phyloP scores from a whole-genome alignment of 2,329 filamentous ascomycete genomes.

The Paecilomyces formosus region DNA sequence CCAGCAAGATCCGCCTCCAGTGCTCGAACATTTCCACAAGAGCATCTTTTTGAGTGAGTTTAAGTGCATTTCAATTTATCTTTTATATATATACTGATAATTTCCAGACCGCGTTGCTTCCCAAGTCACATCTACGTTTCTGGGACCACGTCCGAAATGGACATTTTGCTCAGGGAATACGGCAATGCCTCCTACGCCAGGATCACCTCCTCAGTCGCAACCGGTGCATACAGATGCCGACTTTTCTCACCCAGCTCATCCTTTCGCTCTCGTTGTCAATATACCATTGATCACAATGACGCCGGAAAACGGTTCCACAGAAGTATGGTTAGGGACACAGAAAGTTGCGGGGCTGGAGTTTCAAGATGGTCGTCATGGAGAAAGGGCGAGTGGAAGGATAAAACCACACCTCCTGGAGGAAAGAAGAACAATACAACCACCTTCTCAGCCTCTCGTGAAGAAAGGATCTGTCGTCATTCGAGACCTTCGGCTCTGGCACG shows the following conservation, averaged over 20 bases:
- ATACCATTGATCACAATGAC: slow-evolving; percentile 44
- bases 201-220: slow-evolving; percentile 26
- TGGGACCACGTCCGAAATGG: slow-evolving; percentile 50
- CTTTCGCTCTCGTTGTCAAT: slow-evolving; percentile 50
- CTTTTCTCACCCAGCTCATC: slow-evolving; percentile 47
- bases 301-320: slow-evolving; percentile 48
- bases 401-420: slow-evolving; percentile 26
- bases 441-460: slow-evolving; percentile 44
- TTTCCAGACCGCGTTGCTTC: not conserved
- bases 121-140: slow-evolving; percentile 36
- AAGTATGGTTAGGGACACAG: slow-evolving; percentile 53
- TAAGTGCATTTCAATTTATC: not conserved
- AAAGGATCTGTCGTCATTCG: slow-evolving; percentile 53
- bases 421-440: slow-evolving; percentile 31
- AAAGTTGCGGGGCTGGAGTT: slow-evolving; percentile 20
- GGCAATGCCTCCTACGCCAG: slow-evolving; percentile 45
- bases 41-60: slow-evolving; percentile 46
- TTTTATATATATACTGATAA: not conserved
- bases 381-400: slow-evolving; percentile 47
- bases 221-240: slow-evolving; percentile 55
- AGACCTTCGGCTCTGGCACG: slow-evolving; percentile 57
- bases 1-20: slow-evolving; percentile 51
- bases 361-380: slow-evolving; percentile 46
- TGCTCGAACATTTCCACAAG: slow-evolving; percentile 40
- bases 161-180: slow-evolving; percentile 54